Conservation (phyloP, 2,329 filamentous ascomycete genomes). For the Exophiala alcalophila region DNA sequence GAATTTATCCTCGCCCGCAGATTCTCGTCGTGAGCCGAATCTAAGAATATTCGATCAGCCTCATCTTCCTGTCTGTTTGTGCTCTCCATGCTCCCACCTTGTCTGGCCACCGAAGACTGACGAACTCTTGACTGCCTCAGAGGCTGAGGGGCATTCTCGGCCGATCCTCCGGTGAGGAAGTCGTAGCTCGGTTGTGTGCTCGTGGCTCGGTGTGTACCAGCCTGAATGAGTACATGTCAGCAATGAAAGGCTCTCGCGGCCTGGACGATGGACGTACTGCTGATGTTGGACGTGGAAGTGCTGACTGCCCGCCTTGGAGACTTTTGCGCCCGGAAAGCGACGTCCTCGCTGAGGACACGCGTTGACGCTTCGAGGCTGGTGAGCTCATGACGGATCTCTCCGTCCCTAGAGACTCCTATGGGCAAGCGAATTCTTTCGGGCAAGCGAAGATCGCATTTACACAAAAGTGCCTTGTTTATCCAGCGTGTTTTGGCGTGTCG, state of each 20-base stretch:
- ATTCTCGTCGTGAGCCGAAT: slow-evolving; percentile 59
- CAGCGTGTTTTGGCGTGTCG: slow-evolving; percentile 3
- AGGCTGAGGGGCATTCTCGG: slow-evolving; percentile 36
- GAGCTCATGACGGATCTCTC: slow-evolving; percentile 23
- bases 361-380: slow-evolving; percentile 28
- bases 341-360: slow-evolving; percentile 26
- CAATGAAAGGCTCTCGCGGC: neutral
- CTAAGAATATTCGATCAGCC: slow-evolving; percentile 14
- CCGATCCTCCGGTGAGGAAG: slow-evolving; percentile 55
- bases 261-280: slow-evolving; percentile 14
- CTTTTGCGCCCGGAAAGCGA: slow-evolving; percentile 28
- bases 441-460: neutral
- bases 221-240: slow-evolving; percentile 4
- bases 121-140: slow-evolving; percentile 37
- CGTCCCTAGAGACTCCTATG: neutral
- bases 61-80: neutral
- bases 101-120: slow-evolving; percentile 38
- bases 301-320: slow-evolving; percentile 21
- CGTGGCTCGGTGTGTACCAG: slow-evolving; percentile 35
- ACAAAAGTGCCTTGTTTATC: neutral
- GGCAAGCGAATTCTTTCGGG: neutral
- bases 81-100: slow-evolving; percentile 37
- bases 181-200: slow-evolving; percentile 59
- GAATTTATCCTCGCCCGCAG: slow-evolving; percentile 87
- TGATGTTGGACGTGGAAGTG: slow-evolving; percentile 23